Evolutionary conservation across 176 grass and related monocot genomes (phyloP).

Genomic region (Avena atlantica): DNA sequence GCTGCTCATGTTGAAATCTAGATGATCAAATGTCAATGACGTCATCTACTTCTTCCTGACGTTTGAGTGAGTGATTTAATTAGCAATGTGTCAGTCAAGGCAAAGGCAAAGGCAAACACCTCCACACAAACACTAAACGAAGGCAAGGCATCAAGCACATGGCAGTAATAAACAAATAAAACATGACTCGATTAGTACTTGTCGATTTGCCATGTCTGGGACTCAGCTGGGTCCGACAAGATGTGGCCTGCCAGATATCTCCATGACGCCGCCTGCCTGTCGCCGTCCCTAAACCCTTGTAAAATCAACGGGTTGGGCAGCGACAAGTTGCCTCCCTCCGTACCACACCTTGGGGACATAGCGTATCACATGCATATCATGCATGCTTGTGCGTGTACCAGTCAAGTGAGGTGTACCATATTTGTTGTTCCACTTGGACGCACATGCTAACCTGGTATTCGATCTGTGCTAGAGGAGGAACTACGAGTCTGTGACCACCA

Average conservation of each 20-base stretch:
- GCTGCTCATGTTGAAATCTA: not conserved
- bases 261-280: too few relatives aligned
- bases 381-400: not conserved
- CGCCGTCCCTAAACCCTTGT: not conserved
- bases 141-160: not conserved
- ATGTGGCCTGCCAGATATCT: conserved; percentile 35
- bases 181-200: not conserved
- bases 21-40: not conserved
- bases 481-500: not conserved
- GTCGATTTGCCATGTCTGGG: conserved; percentile 31
- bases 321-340: not conserved
- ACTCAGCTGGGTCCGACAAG: conserved; percentile 31
- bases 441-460: not conserved
- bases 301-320: not conserved
- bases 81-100: not conserved
- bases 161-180: not conserved
- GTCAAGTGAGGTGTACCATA: not conserved
- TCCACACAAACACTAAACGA: not conserved
- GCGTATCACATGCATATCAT: not conserved
- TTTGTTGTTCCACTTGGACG: not conserved
- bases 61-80: not conserved
- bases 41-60: not conserved
- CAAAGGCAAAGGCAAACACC: not conserved
- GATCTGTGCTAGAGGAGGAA: not conserved
- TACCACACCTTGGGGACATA: not conserved